These are phyloP conservation scores for Talaromyces liani DNA, from an alignment of 495 filamentous ascomycete species.

Conservation along the genomic window DNA sequence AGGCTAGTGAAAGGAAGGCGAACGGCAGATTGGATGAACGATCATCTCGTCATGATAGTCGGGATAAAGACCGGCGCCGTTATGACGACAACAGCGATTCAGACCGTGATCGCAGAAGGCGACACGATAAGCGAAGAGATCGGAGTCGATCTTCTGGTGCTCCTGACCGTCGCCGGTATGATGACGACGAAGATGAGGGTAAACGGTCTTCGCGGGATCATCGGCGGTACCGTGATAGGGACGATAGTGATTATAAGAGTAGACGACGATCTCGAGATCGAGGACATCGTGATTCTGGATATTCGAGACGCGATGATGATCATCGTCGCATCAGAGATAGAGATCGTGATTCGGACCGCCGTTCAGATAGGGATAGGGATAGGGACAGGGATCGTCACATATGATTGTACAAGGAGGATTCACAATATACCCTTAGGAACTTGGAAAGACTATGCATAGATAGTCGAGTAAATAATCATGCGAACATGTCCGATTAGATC, in stretches of 20 bases:
- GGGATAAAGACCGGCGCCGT: constrained; percentile 28
- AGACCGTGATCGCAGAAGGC: constrained; percentile 12
- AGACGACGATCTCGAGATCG: background rate
- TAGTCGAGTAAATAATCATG: background rate
- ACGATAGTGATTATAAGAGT: constrained; percentile 6
- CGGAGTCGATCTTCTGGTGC: constrained; percentile 17
- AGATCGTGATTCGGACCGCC: constrained; percentile 8
- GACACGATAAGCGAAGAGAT: constrained; percentile 15
- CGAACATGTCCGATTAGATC: background rate
- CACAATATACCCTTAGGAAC: background rate
- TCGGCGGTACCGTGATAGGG: constrained; percentile 4
- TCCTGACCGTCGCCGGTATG: constrained; percentile 7
- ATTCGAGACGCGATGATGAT: constrained; percentile 11
- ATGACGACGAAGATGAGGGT: constrained; percentile 9
- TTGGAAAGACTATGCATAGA: no score
- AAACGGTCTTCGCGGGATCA: background rate
- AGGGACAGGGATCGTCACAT: constrained; percentile 14
- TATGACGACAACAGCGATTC: constrained; percentile 12
- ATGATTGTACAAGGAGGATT: background rate
- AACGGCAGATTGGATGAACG: constrained; percentile 21
- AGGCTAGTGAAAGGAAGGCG: constrained; percentile 26
- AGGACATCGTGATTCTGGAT: constrained; percentile 7
- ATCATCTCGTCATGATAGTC: constrained; percentile 33
- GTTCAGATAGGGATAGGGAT: constrained; percentile 9
- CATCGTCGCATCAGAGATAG: constrained; percentile 13